phyloP scores from a whole-genome alignment of 306 rosid species.

The Canavalia gladiata region DNA sequence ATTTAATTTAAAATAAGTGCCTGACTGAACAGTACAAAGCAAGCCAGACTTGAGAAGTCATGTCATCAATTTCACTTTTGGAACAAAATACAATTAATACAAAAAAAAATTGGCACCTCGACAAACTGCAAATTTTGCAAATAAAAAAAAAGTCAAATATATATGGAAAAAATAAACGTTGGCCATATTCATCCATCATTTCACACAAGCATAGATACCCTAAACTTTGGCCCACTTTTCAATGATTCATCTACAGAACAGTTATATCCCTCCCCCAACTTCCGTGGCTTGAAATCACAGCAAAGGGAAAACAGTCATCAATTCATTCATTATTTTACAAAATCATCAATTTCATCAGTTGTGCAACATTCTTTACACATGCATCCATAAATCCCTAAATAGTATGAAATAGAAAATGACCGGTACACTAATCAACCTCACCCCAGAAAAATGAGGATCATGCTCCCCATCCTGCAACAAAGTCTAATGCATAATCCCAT shows the following conservation, averaged over 20 bases:
- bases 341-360: slow-evolving; percentile 24
- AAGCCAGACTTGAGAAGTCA: slow-evolving; percentile 34
- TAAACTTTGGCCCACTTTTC: slow-evolving; percentile 24
- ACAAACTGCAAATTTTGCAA: slow-evolving; percentile 14
- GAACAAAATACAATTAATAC: background rate
- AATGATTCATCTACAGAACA: slow-evolving; percentile 19
- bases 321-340: slow-evolving; percentile 19
- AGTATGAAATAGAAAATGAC: slow-evolving; percentile 16
- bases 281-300: slow-evolving; percentile 1
- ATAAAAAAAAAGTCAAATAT: background rate
- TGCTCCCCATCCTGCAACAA: slow-evolving; percentile 37
- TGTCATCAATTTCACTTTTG: background rate
- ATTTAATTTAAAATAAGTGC: slow-evolving; percentile 14
- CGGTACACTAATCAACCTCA: slow-evolving; percentile 13
- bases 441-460: slow-evolving; percentile 7
- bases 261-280: slow-evolving; percentile 18
- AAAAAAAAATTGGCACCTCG: background rate
- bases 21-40: slow-evolving; percentile 12
- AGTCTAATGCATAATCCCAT: slow-evolving; percentile 18
- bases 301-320: slow-evolving; percentile 30
- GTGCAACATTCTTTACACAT: slow-evolving; percentile 17
- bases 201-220: background rate
- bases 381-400: slow-evolving; percentile 18
- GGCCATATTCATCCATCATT: slow-evolving; percentile 4
- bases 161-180: slow-evolving; percentile 17